Evolutionary conservation across 2,329 filamentous ascomycete genomes (phyloP).

Genomic region (Aaosphaeria pasadenensis): DNA sequence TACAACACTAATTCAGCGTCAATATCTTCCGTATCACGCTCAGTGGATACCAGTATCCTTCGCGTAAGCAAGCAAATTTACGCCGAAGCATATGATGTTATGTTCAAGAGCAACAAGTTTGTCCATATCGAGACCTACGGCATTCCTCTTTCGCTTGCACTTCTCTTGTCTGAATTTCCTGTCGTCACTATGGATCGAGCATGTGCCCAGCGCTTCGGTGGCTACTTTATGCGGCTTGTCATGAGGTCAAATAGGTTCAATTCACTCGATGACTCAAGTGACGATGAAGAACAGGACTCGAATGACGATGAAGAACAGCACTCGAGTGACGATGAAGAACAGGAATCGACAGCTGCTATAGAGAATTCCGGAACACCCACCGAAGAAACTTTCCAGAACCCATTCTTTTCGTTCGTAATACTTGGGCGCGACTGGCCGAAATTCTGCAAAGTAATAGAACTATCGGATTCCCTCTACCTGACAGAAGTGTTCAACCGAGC

Average conservation of each 20-base stretch:
- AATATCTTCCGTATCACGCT: background rate
- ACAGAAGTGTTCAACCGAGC: background rate
- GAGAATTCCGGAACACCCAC: background rate
- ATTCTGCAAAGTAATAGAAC: background rate
- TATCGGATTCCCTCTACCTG: background rate
- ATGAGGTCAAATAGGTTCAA: background rate
- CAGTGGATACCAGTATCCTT: conserved; percentile 9
- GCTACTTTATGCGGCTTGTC: background rate
- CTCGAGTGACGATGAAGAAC: background rate
- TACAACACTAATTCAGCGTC: background rate
- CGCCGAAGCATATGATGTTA: conserved; percentile 15
- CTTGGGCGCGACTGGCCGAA: background rate
- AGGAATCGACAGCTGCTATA: background rate
- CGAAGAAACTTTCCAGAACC: background rate
- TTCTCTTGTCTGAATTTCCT: background rate
- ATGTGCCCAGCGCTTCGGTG: background rate
- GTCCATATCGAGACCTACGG: conserved; percentile 1
- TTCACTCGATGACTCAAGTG: too few species aligned
- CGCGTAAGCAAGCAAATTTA: conserved; percentile 10
- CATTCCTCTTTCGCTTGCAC: background rate
- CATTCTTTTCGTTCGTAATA: background rate
- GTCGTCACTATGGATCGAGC: background rate
- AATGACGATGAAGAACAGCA: background rate
- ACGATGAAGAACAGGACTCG: too few species aligned
- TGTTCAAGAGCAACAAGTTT: conserved; percentile 14